Evolutionary conservation across 768 basidiomycete genomes (phyloP).

Genomic region (Podaxis pistillaris): DNA sequence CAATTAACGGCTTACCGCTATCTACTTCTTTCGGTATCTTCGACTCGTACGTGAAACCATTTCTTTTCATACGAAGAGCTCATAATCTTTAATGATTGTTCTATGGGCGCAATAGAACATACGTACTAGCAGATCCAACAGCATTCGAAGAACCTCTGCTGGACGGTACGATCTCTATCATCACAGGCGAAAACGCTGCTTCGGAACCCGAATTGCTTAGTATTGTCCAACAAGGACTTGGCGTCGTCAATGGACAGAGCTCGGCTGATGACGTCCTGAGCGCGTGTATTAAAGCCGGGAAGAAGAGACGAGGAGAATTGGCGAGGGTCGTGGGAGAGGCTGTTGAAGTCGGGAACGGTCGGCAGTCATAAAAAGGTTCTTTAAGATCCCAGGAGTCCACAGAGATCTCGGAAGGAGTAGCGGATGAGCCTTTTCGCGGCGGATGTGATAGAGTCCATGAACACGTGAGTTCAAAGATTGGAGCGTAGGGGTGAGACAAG

Average conservation of each 20-base stretch:
- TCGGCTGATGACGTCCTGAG: slow-evolving; percentile 29
- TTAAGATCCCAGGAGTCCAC: too few species aligned
- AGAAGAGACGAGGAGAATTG: slow-evolving; percentile 17
- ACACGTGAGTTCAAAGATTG: too few species aligned
- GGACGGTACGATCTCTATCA: slow-evolving; percentile 64
- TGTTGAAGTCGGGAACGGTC: not conserved
- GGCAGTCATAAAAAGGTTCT: too few species aligned
- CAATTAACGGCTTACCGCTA: slow-evolving; percentile 36
- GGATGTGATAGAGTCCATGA: too few species aligned
- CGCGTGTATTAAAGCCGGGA: slow-evolving; percentile 39
- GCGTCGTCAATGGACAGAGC: slow-evolving; percentile 21
- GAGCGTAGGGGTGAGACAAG: too few species aligned
- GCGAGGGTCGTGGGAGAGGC: slow-evolving; percentile 4
- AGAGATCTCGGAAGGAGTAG: too few species aligned
- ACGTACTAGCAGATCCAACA: slow-evolving; percentile 79
- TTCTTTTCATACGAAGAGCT: not conserved
- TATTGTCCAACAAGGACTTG: slow-evolving; percentile 54
- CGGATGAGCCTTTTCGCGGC: too few species aligned
- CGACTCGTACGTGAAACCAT: slow-evolving; percentile 56
- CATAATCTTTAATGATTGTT: not conserved
- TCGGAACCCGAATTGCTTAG: slow-evolving; percentile 43
- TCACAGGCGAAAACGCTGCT: slow-evolving; percentile 41
- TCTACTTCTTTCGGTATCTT: slow-evolving; percentile 79
- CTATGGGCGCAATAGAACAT: slow-evolving; percentile 38
- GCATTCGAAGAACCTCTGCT: slow-evolving; percentile 89